Evolutionary conservation across 345 rosid genomes (phyloP).

Genomic region (Draba incana): DNA sequence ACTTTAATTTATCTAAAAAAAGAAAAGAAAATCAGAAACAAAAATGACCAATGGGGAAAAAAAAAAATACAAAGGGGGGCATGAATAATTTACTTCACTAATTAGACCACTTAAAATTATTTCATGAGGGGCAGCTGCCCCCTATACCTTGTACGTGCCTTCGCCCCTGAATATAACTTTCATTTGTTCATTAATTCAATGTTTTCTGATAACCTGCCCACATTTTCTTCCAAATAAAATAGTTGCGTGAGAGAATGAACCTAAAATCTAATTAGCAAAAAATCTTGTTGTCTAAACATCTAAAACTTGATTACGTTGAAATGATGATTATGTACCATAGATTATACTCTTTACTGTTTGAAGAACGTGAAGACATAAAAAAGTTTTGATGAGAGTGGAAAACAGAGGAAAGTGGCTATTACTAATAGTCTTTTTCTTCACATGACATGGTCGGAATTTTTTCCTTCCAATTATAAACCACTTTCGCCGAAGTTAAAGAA

Average conservation of each 20-base stretch:
- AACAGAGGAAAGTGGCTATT: slow-evolving; percentile 27
- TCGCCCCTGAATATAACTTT: too few species aligned
- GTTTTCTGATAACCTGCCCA: slow-evolving; percentile 1
- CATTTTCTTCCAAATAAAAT: slow-evolving; percentile 1
- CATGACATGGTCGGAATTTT: slow-evolving; percentile 40
- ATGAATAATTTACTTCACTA: too few species aligned
- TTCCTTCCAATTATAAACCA: neutral
- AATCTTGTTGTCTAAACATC: slow-evolving; percentile 15
- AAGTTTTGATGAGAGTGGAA: slow-evolving; percentile 27
- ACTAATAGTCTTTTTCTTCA: slow-evolving; percentile 33
- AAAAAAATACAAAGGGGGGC: too few species aligned
- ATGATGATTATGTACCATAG: slow-evolving; percentile 18
- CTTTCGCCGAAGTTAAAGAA: slow-evolving; percentile 3
- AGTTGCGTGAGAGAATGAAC: neutral
- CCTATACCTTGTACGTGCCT: too few species aligned
- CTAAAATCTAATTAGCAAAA: slow-evolving; percentile 15
- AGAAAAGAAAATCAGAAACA: too few species aligned
- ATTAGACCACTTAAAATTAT: too few species aligned
- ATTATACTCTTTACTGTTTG: slow-evolving; percentile 26
- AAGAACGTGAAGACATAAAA: slow-evolving; percentile 32
- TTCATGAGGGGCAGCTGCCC: too few species aligned
- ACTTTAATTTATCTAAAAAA: too few species aligned
- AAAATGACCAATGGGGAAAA: too few species aligned
- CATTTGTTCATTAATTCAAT: slow-evolving; percentile 3
- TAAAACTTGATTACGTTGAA: neutral